Evolutionary conservation across 2,329 filamentous ascomycete genomes (phyloP).

Genomic region (Didymellaceae sp.): DNA sequence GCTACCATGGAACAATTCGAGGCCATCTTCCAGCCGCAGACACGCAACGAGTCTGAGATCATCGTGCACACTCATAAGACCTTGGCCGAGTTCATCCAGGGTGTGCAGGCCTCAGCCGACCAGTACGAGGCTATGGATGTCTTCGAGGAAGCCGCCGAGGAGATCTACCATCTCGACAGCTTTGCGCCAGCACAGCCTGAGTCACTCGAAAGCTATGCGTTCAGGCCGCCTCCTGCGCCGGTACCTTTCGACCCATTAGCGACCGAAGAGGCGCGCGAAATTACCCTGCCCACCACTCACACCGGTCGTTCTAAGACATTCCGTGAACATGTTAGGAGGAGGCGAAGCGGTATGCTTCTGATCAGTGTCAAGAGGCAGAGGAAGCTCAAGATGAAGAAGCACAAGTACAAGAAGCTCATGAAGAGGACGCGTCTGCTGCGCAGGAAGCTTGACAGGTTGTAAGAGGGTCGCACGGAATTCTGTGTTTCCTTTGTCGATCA

Average conservation of each 20-base stretch:
- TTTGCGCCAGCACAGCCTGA: constrained; percentile 31
- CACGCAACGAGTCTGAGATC: constrained; percentile 13
- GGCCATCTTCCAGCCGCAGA: constrained; percentile 71
- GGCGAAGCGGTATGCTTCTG: constrained; percentile 67
- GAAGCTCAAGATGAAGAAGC: constrained; percentile 99
- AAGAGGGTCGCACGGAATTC: constrained; percentile 17
- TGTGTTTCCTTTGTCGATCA: constrained; percentile 4
- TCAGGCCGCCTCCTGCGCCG: constrained; percentile 83
- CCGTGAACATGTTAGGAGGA: constrained; percentile 32
- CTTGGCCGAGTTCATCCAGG: constrained; percentile 52
- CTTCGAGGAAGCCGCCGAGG: constrained; percentile 28
- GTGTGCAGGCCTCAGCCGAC: constrained; percentile 13
- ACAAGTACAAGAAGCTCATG: constrained; percentile 99
- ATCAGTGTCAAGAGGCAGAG: constrained; percentile 92
- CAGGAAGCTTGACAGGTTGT: constrained; percentile 71
- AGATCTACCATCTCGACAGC: constrained; percentile 45
- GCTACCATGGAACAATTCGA: constrained; percentile 78
- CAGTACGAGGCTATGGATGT: constrained; percentile 14
- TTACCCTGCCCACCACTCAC: constrained; percentile 19
- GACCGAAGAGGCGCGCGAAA: constrained; percentile 24
- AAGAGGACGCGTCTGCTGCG: constrained; percentile 86
- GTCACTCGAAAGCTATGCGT: constrained; percentile 57
- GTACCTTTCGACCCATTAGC: constrained; percentile 58
- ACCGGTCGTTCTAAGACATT: constrained; percentile 33
- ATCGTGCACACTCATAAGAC: constrained; percentile 30